Base-by-base conservation (phyloP, 352 stramenopile genomes). In the Globisporangium cystogenes region DNA sequence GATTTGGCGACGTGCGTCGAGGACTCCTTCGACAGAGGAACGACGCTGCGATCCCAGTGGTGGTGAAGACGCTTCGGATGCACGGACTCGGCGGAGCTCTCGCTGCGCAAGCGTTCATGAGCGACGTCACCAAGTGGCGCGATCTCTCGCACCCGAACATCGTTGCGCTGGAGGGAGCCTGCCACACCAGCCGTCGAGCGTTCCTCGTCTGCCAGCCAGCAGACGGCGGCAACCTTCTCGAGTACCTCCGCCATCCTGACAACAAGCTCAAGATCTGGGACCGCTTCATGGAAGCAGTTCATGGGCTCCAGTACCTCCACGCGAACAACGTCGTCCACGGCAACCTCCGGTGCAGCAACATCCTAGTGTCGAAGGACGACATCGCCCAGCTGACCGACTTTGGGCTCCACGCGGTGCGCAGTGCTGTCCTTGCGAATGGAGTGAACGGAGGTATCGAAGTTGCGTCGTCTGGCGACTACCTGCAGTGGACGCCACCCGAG, bases 381-480 rank as follows among this genome's bases (percentile, higher is more conserved):
- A 31, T 20, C 2, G 43, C 43, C 3, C 29, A 48, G 23, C 15
- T 48, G 43, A 48, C 27, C 16, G 43, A 48, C 43, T 48, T 48
- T 36, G 43, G 43, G 0, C 14, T 48, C 7, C 24, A 23, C 20
- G 43, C 43, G 18, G 11, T 48, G 12, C 43, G 43, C 18, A 35
- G 24, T 15, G 21, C 24, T n/a, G 24, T 48, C 12, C 4, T 48
- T 6, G 18, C 27, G 4, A 21, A 48, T n/a, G 42, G n/a, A 23
- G 20, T 5, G 16, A 18, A 6, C 29, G 43, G 20, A n/a, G n/a
- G n/a, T n/a, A n/a, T n/a, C n/a, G n/a, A n/a, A n/a, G n/a, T n/a
- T 5, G 23, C 23, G 21, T 14, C 37, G 10, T 20, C 16, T 6
- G 37, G 11, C 7, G 37, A 11, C 18, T 42, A 21, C n/a, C 6